phyloP scores from a whole-genome alignment of 148 eudicot genomes.

The Dianthus caryophyllus region DNA sequence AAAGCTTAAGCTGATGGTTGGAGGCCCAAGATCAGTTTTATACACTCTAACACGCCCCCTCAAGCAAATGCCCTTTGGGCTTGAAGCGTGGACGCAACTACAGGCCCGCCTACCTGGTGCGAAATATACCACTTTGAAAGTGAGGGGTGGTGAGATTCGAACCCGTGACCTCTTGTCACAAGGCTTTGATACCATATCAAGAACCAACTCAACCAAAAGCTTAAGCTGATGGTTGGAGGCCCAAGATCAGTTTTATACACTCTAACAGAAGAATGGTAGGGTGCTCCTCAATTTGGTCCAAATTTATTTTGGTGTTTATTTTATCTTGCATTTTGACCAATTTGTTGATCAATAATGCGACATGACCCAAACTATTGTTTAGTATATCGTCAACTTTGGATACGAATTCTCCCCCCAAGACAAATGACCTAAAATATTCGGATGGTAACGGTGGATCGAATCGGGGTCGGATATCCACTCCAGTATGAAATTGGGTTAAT shows the following conservation, averaged over 20 bases:
- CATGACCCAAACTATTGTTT: slow-evolving; percentile 37
- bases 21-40: too few relatives aligned
- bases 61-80: neutral
- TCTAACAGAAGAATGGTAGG: neutral
- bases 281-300: neutral
- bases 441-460: slow-evolving; percentile 45
- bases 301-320: neutral
- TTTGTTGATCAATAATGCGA: slow-evolving; percentile 29
- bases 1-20: too few relatives aligned
- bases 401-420: neutral
- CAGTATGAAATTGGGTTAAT: slow-evolving; percentile 20
- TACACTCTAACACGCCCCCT: too few relatives aligned
- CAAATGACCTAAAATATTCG: slow-evolving; percentile 41
- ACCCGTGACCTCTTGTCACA: too few relatives aligned
- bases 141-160: too few relatives aligned
- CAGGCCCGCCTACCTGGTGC: too few relatives aligned
- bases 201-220: too few relatives aligned
- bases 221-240: too few relatives aligned
- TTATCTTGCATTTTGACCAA: slow-evolving; percentile 46
- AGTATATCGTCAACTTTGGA: slow-evolving; percentile 37
- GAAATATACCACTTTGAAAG: too few relatives aligned
- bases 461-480: slow-evolving; percentile 51
- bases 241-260: too few relatives aligned
- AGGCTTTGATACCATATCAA: too few relatives aligned
- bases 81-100: too few relatives aligned